Percentiles rank a stretch among this genome's conserved stretches.
phyloP scores from a whole-genome alignment of 129 eudicot species.

The Saussurea involucrata region DNA sequence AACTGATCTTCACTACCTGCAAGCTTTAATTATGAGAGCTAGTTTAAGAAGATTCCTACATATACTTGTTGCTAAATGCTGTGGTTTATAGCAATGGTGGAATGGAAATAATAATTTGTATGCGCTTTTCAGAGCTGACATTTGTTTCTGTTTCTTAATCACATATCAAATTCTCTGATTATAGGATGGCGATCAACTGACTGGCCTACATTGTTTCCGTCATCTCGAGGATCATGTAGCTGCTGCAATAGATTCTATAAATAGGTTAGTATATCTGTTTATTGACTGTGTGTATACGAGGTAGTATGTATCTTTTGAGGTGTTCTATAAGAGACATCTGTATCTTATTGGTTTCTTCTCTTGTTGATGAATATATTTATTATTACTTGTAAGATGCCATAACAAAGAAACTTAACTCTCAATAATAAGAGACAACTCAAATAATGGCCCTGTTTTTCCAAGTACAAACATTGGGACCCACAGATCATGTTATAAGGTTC shows the following conservation, averaged over 20 bases:
- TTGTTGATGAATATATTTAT: neutral
- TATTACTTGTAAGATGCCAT: neutral
- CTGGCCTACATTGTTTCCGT: conserved; percentile 97
- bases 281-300: neutral
- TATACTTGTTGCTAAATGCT: neutral
- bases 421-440: neutral
- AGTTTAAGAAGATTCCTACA: neutral
- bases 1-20: neutral
- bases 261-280: conserved; percentile 69
- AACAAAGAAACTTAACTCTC: neutral
- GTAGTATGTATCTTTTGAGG: conserved; percentile 1
- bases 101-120: neutral
- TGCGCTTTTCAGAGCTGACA: conserved; percentile 1
- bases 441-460: neutral
- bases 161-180: conserved; percentile 1
- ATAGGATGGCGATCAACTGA: conserved; percentile 83
- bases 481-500: neutral
- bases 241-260: conserved; percentile 72
- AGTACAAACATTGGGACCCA: neutral
- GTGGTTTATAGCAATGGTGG: neutral
- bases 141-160: neutral
- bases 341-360: neutral
- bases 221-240: conserved; percentile 87
- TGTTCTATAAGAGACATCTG: neutral
- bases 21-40: neutral